A percentile compares a stretch with the other conserved stretches of the same genome.
Conservation (phyloP, 805 yeast genomes). For the Tetrapisispora phaffii region DNA sequence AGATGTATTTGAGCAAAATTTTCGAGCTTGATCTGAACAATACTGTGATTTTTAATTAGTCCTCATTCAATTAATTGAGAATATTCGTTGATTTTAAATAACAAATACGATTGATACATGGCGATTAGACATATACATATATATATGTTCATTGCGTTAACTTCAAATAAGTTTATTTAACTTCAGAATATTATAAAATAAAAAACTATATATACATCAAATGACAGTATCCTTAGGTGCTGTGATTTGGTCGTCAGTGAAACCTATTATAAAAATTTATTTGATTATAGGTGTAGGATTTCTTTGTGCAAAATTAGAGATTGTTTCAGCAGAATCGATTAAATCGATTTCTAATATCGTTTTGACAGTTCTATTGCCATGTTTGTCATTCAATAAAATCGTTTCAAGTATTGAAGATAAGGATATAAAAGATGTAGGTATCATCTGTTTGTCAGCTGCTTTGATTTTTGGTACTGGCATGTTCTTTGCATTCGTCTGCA, state of each 20-base stretch:
- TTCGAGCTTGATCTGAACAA: too few species aligned
- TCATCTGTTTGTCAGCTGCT: conserved; percentile 44
- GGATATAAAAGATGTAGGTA: conserved; percentile 63
- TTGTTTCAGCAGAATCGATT: conserved; percentile 52
- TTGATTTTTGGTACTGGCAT: conserved; percentile 45
- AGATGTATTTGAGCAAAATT: too few species aligned
- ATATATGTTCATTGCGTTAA: too few species aligned
- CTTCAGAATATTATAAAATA: too few species aligned
- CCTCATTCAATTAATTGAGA: too few species aligned
- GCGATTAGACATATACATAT: too few species aligned
- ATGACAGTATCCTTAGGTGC: conserved; percentile 26
- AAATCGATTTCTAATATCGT: conserved; percentile 56
- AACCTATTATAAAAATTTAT: conserved; percentile 69
- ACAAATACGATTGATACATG: too few species aligned
- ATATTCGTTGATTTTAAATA: too few species aligned
- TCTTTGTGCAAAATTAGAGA: conserved; percentile 44
- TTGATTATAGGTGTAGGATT: conserved; percentile 62
- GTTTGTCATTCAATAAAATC: conserved; percentile 53
- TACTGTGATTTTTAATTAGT: too few species aligned
- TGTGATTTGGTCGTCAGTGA: conserved; percentile 43
- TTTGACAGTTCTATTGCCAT: conserved; percentile 54
- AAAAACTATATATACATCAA: too few species aligned
- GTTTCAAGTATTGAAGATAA: conserved; percentile 49
- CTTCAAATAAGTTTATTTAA: too few species aligned
- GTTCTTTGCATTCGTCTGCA: conserved; percentile 32